phyloP scores from a whole-genome alignment of 805 yeast genomes.

The Kodamaea hsintzibuensis region DNA sequence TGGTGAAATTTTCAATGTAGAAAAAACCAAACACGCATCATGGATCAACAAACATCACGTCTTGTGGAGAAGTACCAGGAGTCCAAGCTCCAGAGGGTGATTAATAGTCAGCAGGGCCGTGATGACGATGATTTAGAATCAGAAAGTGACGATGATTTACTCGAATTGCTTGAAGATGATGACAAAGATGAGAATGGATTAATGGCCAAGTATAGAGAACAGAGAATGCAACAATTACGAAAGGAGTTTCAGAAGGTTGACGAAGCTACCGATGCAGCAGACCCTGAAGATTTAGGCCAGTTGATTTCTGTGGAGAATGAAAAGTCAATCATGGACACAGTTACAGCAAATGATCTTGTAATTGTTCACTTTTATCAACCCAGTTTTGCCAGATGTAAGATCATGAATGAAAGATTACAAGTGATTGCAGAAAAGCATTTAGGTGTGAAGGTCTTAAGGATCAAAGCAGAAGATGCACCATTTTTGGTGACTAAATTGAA shows the following conservation, averaged over 20 bases:
- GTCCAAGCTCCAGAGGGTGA: slow-evolving; percentile 26
- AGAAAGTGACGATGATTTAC: slow-evolving; percentile 15
- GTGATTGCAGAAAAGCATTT: slow-evolving; percentile 59
- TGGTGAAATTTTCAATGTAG: neutral
- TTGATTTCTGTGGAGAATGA: slow-evolving; percentile 49
- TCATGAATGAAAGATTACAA: slow-evolving; percentile 50
- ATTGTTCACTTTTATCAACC: slow-evolving; percentile 68
- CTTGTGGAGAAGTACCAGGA: slow-evolving; percentile 49
- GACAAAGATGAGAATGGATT: slow-evolving; percentile 34
- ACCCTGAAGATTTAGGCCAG: slow-evolving; percentile 43
- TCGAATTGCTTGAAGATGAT: slow-evolving; percentile 46
- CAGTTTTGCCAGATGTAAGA: slow-evolving; percentile 57
- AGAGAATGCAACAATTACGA: slow-evolving; percentile 58
- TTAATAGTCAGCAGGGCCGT: slow-evolving; percentile 22
- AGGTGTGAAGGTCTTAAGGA: slow-evolving; percentile 50
- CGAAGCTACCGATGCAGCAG: slow-evolving; percentile 24
- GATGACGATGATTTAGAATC: slow-evolving; percentile 11
- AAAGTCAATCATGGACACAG: slow-evolving; percentile 53
- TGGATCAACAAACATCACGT: slow-evolving; percentile 35
- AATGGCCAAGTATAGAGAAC: slow-evolving; percentile 54
- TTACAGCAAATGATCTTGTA: slow-evolving; percentile 41
- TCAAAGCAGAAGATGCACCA: slow-evolving; percentile 67
- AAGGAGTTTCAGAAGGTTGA: slow-evolving; percentile 40
- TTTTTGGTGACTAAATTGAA: slow-evolving; percentile 65
- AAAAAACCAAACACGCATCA: neutral